These are phyloP conservation scores for Mycena latifolia DNA, from an alignment of 768 basidiomycete species.

Conservation along the genomic window DNA sequence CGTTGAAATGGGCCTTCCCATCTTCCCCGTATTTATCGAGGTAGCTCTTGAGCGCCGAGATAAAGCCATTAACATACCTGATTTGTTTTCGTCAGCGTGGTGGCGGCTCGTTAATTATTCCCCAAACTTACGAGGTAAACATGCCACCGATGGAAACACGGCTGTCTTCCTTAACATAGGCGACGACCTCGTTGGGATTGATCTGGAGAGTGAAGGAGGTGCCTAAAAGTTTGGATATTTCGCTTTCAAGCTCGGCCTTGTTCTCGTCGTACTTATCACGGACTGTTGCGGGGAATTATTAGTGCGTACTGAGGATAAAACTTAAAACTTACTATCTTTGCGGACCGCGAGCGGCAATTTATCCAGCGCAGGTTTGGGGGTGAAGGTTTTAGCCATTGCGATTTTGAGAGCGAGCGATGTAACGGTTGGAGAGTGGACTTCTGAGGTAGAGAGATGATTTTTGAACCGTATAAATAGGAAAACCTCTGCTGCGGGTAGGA, in stretches of 20 bases:
- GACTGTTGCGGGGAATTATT: conserved; percentile 39
- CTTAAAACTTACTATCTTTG: conserved; percentile 36
- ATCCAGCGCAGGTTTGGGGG: conserved; percentile 37
- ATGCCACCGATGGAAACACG: conserved; percentile 38
- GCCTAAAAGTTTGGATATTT: conserved; percentile 46
- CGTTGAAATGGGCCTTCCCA: conserved; percentile 51
- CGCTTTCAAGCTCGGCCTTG: conserved; percentile 47
- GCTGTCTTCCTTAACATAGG: conserved; percentile 43
- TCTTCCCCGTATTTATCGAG: conserved; percentile 47
- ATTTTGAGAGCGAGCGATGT: not conserved
- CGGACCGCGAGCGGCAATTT: conserved; percentile 41
- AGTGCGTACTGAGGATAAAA: not conserved
- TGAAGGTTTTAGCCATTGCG: conserved; percentile 36
- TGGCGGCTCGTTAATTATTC: not conserved
- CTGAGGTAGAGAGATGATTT: not conserved
- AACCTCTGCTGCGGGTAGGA: too few relatives aligned
- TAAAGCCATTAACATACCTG: conserved; percentile 53
- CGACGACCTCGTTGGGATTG: conserved; percentile 48
- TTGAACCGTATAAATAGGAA: conserved; percentile 17
- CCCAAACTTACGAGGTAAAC: conserved; percentile 39
- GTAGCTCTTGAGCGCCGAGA: conserved; percentile 45
- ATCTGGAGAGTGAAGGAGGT: conserved; percentile 45
- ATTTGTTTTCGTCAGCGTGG: not conserved
- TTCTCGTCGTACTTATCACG: conserved; percentile 52
- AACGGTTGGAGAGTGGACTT: not conserved